Evolutionary conservation across 805 yeast genomes (phyloP).

Genomic region (Starmerella vaccinii): DNA sequence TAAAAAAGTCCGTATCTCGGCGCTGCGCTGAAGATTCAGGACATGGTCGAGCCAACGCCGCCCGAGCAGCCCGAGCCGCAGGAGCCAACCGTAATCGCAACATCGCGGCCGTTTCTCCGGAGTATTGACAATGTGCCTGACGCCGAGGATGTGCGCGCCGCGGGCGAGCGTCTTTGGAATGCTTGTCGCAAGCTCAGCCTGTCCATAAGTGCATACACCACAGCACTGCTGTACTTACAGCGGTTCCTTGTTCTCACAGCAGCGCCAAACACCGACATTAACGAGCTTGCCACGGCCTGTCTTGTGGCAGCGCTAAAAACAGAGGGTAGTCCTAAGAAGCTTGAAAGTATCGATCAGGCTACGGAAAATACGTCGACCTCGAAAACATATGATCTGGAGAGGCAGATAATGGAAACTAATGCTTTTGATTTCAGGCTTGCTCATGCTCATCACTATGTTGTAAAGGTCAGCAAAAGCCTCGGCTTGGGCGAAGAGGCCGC

Average conservation of each 20-base stretch:
- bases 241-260: slow-evolving; percentile 50
- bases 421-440: slow-evolving; percentile 70
- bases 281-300: background rate
- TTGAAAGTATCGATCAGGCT: slow-evolving; percentile 41
- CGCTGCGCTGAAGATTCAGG: background rate
- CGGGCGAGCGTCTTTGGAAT: slow-evolving; percentile 12
- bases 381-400: slow-evolving; percentile 38
- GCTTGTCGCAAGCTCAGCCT: slow-evolving; percentile 21
- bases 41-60: background rate
- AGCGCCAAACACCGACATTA: background rate
- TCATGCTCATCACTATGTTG: slow-evolving; percentile 54
- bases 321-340: slow-evolving; percentile 74
- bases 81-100: slow-evolving; percentile 14
- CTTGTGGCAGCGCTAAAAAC: slow-evolving; percentile 63
- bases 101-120: slow-evolving; percentile 13
- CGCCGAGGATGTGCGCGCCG: slow-evolving; percentile 1
- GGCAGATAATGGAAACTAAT: slow-evolving; percentile 61
- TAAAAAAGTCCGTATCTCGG: background rate
- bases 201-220: slow-evolving; percentile 60
- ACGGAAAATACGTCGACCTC: background rate
- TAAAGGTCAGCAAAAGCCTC: slow-evolving; percentile 49
- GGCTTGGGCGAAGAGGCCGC: slow-evolving; percentile 40
- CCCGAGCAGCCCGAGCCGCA: background rate
- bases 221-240: slow-evolving; percentile 65
- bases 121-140: slow-evolving; percentile 5